A percentile compares a stretch with the other conserved stretches of the same genome.
Conservation (phyloP, 2,329 filamentous ascomycete species). For the Penicillium sp. region DNA sequence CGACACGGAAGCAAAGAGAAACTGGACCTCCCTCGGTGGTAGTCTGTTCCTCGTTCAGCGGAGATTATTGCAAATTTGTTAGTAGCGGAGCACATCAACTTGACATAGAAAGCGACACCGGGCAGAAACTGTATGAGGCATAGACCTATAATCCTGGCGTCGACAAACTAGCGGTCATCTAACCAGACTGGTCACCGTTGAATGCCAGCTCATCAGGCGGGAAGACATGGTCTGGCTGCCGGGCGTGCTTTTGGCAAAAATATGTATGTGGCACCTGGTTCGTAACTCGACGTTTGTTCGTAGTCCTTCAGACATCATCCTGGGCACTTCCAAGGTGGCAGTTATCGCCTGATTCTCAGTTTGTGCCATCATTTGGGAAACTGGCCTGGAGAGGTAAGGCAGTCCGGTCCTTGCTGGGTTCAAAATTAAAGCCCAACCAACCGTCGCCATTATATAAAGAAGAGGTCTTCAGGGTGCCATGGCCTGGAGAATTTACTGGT, state of each 20-base stretch:
- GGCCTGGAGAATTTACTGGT: background rate
- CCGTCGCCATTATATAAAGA: background rate
- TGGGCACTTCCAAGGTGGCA: background rate
- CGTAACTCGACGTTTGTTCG: background rate
- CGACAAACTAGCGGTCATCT: conserved; percentile 2
- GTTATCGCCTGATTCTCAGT: conserved; percentile 2
- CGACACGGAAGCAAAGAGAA: background rate
- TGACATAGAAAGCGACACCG: background rate
- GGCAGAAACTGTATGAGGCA: background rate
- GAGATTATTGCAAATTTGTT: conserved; percentile 9
- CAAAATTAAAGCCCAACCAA: conserved; percentile 2
- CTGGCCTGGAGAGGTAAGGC: conserved; percentile 12
- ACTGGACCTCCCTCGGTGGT: background rate
- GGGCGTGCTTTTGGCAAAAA: background rate
- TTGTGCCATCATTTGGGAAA: conserved; percentile 2
- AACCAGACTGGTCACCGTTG: conserved; percentile 1
- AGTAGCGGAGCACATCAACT: background rate
- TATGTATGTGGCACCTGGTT: background rate
- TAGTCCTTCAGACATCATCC: background rate
- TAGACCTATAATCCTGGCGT: background rate
- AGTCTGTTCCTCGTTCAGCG: conserved; percentile 4
- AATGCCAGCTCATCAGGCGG: conserved; percentile 17
- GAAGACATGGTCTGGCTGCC: conserved; percentile 2
- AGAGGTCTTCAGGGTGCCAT: background rate
- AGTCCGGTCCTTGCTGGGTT: conserved; percentile 13